These are phyloP conservation scores for Microcyclosporella mali DNA, from an alignment of 2,329 filamentous ascomycete genomes.

Conservation along the genomic window DNA sequence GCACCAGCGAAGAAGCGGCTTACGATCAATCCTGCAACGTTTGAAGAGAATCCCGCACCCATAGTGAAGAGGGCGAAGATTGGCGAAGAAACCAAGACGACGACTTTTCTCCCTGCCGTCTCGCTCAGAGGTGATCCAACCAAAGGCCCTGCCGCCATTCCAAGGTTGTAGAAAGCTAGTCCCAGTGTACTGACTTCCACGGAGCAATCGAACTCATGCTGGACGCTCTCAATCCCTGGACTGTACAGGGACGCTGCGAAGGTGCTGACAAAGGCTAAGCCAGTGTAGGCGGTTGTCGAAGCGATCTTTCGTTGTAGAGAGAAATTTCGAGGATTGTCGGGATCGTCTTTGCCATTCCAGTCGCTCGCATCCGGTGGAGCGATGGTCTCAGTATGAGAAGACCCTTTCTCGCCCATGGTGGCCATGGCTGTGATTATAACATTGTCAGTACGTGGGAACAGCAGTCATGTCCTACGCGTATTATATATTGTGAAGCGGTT, in stretches of 20 bases:
- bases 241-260: slow-evolving; percentile 30
- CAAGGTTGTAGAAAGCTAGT: slow-evolving; percentile 34
- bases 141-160: slow-evolving; percentile 34
- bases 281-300: slow-evolving; percentile 24
- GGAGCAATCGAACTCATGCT: slow-evolving; percentile 22
- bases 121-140: slow-evolving; percentile 35
- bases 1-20: slow-evolving; percentile 46
- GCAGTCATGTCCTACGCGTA: too few species aligned
- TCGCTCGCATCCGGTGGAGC: slow-evolving; percentile 19
- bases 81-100: slow-evolving; percentile 33
- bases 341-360: slow-evolving; percentile 25
- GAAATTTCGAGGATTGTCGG: slow-evolving; percentile 30
- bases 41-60: slow-evolving; percentile 26
- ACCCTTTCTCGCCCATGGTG: background rate
- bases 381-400: background rate
- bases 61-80: slow-evolving; percentile 33
- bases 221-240: slow-evolving; percentile 22
- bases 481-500: background rate
- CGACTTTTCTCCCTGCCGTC: slow-evolving; percentile 32
- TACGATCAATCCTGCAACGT: slow-evolving; percentile 19
- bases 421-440: background rate
- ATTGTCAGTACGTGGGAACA: too few species aligned
- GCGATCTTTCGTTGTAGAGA: slow-evolving; percentile 17
- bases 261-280: slow-evolving; percentile 29
- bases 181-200: slow-evolving; percentile 31